Percentiles rank a stretch among this genome's conserved stretches.
Evolutionary conservation across 169 alveolate species (phyloP).

Genomic region (Ichthyophthirius multifiliis): DNA sequence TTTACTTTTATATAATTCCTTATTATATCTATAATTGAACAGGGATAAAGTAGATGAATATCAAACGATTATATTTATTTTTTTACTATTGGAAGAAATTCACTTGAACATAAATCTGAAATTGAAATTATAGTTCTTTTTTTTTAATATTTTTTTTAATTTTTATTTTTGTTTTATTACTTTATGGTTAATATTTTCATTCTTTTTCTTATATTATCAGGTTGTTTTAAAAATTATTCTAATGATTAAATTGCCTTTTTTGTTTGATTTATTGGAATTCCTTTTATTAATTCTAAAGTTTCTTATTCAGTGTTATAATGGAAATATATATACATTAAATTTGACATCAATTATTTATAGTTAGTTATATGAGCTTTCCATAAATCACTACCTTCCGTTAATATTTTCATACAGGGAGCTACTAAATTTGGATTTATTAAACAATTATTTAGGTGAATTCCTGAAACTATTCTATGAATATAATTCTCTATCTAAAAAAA

Average conservation of each 20-base stretch:
- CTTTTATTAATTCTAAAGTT: neutral
- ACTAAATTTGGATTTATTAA: conserved; percentile 32
- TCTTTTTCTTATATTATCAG: conserved; percentile 28
- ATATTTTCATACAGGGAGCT: conserved; percentile 33
- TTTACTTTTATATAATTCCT: conserved; percentile 25
- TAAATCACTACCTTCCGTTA: conserved; percentile 8
- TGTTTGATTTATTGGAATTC: neutral
- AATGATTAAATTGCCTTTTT: neutral
- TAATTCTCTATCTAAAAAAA: neutral
- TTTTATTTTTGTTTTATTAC: neutral
- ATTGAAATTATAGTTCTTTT: conserved; percentile 24
- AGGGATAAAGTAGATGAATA: conserved; percentile 35
- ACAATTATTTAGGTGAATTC: conserved; percentile 18
- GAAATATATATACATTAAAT: conserved; percentile 28
- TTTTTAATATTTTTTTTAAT: neutral
- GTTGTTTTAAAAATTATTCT: conserved; percentile 10
- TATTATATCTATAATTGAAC: conserved; percentile 34
- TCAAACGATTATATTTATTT: conserved; percentile 28
- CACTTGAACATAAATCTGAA: neutral
- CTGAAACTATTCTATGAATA: conserved; percentile 1
- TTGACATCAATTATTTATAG: neutral
- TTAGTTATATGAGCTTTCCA: neutral
- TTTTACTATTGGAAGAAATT: conserved; percentile 10
- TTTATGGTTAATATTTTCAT: conserved; percentile 27
- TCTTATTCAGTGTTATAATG: conserved; percentile 31